Base-by-base conservation (phyloP, 257 asterid genomes). In the Galeopsis tetrahit region DNA sequence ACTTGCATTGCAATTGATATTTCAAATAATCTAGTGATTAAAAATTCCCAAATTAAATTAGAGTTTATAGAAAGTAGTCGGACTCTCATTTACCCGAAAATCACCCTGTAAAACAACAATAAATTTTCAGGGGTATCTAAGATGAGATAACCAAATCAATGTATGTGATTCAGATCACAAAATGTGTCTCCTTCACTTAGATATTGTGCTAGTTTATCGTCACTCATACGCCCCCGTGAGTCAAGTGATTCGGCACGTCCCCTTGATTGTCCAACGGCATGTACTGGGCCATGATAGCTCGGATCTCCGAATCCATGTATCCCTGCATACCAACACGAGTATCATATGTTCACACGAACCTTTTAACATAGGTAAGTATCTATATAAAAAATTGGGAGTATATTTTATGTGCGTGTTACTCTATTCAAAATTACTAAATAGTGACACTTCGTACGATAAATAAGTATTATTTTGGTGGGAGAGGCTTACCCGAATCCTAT, bases 231-330 rank as follows among this genome's bases (percentile, higher is more conserved):
- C 61, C 74, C 38, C 84, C 89, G 2, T 76, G 82, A 31, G 85
- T 35, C 42, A 64, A 35, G 66, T 90, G 92, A 70, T 70, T 85
- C 33, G 90, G 84, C 33, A 84, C 88, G 51, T 92, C 96, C 44
- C 85, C 93, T 81, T 90, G 97, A 80, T 85, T 90, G 83, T 92
- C 98, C 88, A 92, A 77, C 2, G 98, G 98, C 97, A 90, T 93
- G 70, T 92, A 92, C 61, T 92, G 97, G 1, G 98, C 98, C 98
- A 92, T 92, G 82, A 92, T 92, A 4, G 98, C 98, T 69, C 98
- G 77, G 36, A 93, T 93, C 89, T 93, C 98, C 0, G 97, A 90
- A 78, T 93, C 98, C 98, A 93, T 93, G 85, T 93, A 93, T 42
- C 92, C 86, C 98, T 88, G 89, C 88, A 72, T 7, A 57, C 58